Conservation (phyloP, 176 grass and related monocot species). For the Themeda triandra region DNA sequence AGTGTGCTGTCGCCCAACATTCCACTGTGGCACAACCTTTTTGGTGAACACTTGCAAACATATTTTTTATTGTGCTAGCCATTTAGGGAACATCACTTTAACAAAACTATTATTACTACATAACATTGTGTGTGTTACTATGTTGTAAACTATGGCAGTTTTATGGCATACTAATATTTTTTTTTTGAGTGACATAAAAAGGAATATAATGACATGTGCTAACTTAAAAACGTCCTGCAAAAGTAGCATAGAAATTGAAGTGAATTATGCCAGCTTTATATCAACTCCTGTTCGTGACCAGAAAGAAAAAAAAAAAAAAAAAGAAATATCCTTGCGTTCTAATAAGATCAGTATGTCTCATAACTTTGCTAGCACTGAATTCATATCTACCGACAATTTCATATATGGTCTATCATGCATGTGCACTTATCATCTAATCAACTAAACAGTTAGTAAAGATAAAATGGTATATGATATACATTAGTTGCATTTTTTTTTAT, state of each 20-base stretch:
- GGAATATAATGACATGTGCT: not conserved
- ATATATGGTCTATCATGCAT: not conserved
- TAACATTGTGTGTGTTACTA: not conserved
- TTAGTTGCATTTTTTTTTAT: not conserved
- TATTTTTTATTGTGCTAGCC: not conserved
- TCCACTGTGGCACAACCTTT: not conserved
- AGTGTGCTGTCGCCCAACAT: not conserved
- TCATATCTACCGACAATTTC: not conserved
- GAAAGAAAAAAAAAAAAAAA: no score
- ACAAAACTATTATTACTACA: not conserved
- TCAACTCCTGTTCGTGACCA: not conserved
- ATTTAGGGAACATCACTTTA: not conserved
- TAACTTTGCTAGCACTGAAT: not conserved
- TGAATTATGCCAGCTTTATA: not conserved
- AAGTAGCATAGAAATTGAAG: no score
- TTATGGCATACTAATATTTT: not conserved
- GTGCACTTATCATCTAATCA: not conserved
- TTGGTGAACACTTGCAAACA: not conserved
- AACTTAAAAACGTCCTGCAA: not conserved
- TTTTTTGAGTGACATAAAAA: not conserved
- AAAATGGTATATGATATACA: not conserved
- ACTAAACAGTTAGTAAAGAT: not conserved
- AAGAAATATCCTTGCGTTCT: not conserved
- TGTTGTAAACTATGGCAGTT: not conserved
- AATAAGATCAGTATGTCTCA: not conserved